Evolutionary conservation across 345 rosid genomes (phyloP).

Genomic region (Eucalyptus sp.): DNA sequence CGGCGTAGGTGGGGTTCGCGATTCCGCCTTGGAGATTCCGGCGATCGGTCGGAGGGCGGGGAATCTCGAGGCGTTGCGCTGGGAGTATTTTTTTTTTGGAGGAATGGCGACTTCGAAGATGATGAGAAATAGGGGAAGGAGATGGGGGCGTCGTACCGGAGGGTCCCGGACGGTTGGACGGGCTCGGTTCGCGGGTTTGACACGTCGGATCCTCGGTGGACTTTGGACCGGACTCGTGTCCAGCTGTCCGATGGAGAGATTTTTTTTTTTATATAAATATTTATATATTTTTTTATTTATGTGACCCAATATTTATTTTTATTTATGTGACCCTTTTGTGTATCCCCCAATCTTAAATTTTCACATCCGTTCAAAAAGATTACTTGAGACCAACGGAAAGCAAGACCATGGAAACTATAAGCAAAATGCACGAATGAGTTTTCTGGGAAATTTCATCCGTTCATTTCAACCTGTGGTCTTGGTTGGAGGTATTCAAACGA

Average conservation of each 20-base stretch:
- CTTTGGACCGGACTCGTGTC: not conserved
- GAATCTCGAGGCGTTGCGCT: not conserved
- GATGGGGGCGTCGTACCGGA: not conserved
- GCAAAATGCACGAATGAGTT: not conserved
- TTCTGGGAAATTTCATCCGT: accelerated
- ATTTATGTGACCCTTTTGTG: not conserved
- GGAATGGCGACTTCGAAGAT: not conserved
- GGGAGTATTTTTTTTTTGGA: not conserved
- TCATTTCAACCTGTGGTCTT: not conserved
- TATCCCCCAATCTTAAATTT: not conserved
- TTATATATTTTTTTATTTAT: not conserved
- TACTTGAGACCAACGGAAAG: not conserved
- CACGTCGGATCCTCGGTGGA: not conserved
- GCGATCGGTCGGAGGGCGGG: not conserved
- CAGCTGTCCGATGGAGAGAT: not conserved
- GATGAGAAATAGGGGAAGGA: not conserved
- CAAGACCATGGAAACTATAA: not conserved
- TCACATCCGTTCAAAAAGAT: not conserved
- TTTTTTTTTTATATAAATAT: not conserved
- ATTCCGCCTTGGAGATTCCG: not conserved
- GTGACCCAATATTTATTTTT: too few species aligned
- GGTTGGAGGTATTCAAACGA: not conserved
- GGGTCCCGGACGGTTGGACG: not conserved
- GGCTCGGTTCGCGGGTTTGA: not conserved
- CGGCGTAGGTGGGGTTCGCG: not conserved